Conservation (phyloP, 176 grass and related monocot genomes). For the Areca catechu region DNA sequence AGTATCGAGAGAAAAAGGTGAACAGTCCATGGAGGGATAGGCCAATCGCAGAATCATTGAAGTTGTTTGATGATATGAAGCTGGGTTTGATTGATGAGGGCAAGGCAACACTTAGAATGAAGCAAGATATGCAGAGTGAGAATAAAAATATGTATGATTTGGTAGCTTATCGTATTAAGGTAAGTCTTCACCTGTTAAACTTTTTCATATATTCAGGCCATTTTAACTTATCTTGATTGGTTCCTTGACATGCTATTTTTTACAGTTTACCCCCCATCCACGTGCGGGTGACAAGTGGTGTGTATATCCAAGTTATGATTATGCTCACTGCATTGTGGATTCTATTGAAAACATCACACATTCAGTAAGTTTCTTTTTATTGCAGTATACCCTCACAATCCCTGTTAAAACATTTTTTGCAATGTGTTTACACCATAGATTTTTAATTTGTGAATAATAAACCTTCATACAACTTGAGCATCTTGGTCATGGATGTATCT, state of each 20-base stretch:
- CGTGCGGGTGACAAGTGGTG: conserved; percentile 97
- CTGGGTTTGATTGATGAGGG: conserved; percentile 73
- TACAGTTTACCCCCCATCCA: conserved; percentile 86
- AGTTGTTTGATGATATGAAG: conserved; percentile 93
- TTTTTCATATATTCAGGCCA: background rate
- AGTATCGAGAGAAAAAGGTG: conserved; percentile 90
- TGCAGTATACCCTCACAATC: no score
- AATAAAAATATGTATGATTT: conserved; percentile 98
- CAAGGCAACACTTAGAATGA: conserved; percentile 84
- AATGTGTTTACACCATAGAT: no score
- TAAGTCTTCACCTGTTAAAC: conserved; percentile 27
- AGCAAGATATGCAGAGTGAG: conserved; percentile 98
- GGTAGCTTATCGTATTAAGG: conserved; percentile 98
- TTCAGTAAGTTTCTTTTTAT: conserved; percentile 43
- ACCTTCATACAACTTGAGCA: no score
- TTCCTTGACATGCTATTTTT: no score
- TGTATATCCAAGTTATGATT: conserved; percentile 98
- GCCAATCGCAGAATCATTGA: conserved; percentile 64
- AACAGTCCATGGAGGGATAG: conserved; percentile 98
- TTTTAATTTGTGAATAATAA: no score
- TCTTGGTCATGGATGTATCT: no score
- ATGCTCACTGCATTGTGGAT: conserved; percentile 96
- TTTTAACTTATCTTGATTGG: background rate
- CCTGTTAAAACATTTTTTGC: no score
- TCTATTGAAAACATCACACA: conserved; percentile 96